Evolutionary conservation across 768 basidiomycete species (phyloP).

Genomic region (Tephrocybe sp.): DNA sequence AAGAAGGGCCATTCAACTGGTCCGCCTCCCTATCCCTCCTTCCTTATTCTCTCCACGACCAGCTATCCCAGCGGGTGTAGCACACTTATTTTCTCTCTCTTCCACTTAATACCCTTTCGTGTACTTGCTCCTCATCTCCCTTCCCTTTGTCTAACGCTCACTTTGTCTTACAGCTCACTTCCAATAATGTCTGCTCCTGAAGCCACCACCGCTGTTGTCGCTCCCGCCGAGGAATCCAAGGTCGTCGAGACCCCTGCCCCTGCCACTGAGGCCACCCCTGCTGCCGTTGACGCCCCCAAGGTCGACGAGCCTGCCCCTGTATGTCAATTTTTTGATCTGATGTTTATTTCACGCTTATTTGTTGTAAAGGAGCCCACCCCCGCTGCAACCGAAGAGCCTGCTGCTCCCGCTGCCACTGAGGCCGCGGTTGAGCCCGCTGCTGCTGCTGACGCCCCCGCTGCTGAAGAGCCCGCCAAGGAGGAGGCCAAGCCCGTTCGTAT

Average conservation of each 20-base stretch:
- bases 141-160: constrained; percentile 11
- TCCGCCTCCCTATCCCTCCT: constrained; percentile 49
- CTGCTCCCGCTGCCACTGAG: constrained; percentile 19
- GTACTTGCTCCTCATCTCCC: constrained; percentile 29
- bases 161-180: constrained; percentile 46
- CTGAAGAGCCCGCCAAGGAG: constrained; percentile 35
- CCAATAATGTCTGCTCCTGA: constrained; percentile 85
- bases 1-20: constrained; percentile 37
- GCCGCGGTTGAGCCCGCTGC: constrained; percentile 12
- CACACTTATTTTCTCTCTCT: constrained; percentile 58
- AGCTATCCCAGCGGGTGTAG: constrained; percentile 46
- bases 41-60: constrained; percentile 48
- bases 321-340: constrained; percentile 1
- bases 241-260: constrained; percentile 40
- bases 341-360: neutral
- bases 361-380: constrained; percentile 24
- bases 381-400: constrained; percentile 30
- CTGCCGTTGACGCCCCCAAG: constrained; percentile 54
- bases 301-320: constrained; percentile 27
- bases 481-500: constrained; percentile 40
- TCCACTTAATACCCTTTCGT: constrained; percentile 52
- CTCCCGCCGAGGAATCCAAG: constrained; percentile 53
- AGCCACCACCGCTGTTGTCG: constrained; percentile 42
- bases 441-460: constrained; percentile 18
- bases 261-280: constrained; percentile 40